Conservation (phyloP, 2,329 filamentous ascomycete genomes). For the Ophiostoma montium region DNA sequence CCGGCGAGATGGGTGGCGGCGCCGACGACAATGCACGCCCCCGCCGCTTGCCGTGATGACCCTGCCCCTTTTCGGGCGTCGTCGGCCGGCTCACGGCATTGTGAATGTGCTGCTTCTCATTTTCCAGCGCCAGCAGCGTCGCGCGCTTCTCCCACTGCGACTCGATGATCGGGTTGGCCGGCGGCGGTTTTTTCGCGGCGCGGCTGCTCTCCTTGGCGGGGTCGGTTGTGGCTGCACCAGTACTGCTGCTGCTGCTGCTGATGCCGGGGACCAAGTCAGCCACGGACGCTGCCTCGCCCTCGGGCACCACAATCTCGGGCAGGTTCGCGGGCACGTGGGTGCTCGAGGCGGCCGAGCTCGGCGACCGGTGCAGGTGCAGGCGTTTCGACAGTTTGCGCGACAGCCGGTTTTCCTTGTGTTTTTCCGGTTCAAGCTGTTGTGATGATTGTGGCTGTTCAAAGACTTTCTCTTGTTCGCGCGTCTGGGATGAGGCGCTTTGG, state of each 20-base stretch:
- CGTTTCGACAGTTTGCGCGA: conserved; percentile 48
- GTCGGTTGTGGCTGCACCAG: too few species aligned
- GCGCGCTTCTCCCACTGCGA: conserved; percentile 85
- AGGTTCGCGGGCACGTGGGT: conserved; percentile 67
- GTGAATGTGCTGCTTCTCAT: conserved; percentile 26
- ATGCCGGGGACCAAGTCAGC: too few species aligned
- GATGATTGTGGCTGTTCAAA: background rate
- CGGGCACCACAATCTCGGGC: conserved; percentile 50
- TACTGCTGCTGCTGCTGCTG: too few species aligned
- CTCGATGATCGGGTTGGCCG: conserved; percentile 29
- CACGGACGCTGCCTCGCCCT: conserved; percentile 20
- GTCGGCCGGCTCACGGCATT: conserved; percentile 25
- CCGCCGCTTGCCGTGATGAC: background rate
- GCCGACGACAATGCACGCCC: background rate
- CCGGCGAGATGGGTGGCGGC: conserved; percentile 10
- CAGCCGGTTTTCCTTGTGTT: conserved; percentile 10
- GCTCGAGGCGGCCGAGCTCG: conserved; percentile 45
- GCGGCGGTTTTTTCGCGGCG: background rate
- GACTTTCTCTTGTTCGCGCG: conserved; percentile 14
- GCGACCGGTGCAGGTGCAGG: conserved; percentile 49
- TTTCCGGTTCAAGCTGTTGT: conserved; percentile 18
- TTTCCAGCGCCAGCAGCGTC: conserved; percentile 65
- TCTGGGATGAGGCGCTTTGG: conserved; percentile 30
- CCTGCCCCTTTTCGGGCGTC: conserved; percentile 22
- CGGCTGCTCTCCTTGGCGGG: background rate